phyloP scores from a whole-genome alignment of 805 yeast species.

The Hanseniaspora guilliermondii region DNA sequence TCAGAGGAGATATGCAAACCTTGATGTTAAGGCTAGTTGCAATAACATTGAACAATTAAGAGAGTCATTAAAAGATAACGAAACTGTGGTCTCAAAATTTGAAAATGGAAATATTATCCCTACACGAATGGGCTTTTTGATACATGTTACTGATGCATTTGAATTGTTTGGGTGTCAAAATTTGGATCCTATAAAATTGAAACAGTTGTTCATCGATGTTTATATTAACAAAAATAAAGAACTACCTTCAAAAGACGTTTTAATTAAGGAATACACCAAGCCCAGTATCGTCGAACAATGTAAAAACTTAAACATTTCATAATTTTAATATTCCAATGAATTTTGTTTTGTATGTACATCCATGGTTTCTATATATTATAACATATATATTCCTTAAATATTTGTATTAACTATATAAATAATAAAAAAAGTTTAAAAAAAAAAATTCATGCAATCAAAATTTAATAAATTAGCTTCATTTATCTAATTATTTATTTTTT shows the following conservation, averaged over 20 bases:
- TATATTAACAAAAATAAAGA: constrained; percentile 3
- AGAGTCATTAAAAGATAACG: constrained; percentile 16
- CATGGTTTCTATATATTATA: too few relatives aligned
- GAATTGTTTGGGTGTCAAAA: constrained; percentile 22
- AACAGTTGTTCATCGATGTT: constrained; percentile 5
- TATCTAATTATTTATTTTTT: background rate
- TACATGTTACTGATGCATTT: constrained; percentile 23
- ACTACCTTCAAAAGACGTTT: background rate
- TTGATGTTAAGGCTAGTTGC: constrained; percentile 21
- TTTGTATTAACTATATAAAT: background rate
- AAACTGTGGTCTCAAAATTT: constrained; percentile 13
- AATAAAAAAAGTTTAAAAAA: background rate
- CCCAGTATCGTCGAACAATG: background rate
- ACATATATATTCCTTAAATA: background rate
- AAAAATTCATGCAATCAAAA: background rate
- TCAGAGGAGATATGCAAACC: constrained; percentile 15
- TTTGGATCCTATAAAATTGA: constrained; percentile 19
- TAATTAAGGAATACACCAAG: background rate
- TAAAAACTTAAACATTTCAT: background rate
- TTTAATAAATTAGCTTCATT: background rate
- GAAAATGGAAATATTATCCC: constrained; percentile 17
- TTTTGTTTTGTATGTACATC: too few relatives aligned
- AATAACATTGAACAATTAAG: constrained; percentile 22
- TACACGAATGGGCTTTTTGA: constrained; percentile 27
- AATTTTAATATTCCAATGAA: background rate